These are phyloP conservation scores for Trichoderma asperellum DNA, from an alignment of 2,329 filamentous ascomycete species.

Conservation along the genomic window DNA sequence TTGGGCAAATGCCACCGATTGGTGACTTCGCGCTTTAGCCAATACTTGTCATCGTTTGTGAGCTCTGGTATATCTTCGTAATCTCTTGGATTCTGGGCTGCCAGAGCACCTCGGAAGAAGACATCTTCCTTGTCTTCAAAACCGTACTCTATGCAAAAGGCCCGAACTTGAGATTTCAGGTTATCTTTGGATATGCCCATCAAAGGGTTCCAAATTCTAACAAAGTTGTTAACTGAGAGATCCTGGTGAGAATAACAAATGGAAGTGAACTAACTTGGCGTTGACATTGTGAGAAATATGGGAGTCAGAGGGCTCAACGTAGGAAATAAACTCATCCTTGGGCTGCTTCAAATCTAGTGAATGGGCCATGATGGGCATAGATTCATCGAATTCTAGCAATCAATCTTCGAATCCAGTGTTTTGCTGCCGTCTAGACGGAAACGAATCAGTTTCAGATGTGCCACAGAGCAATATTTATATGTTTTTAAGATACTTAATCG, in stretches of 20 bases:
- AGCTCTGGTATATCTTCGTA: conserved; percentile 35
- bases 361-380: not conserved
- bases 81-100: conserved; percentile 35
- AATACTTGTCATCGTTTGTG: conserved; percentile 34
- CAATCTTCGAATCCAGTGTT: not conserved
- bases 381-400: no score
- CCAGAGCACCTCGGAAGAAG: conserved; percentile 39
- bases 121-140: conserved; percentile 36
- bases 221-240: not conserved
- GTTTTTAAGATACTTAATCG: not conserved
- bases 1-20: conserved; percentile 39
- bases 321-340: conserved; percentile 35
- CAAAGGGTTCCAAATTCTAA: conserved; percentile 38
- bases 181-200: conserved; percentile 34
- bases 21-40: conserved; percentile 35
- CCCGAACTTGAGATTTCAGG: conserved; percentile 32
- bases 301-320: conserved; percentile 29
- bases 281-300: conserved; percentile 41
- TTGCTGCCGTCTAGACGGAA: not conserved
- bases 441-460: not conserved
- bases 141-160: conserved; percentile 37
- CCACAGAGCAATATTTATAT: not conserved
- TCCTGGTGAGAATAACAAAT: no score
- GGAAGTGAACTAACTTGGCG: conserved; percentile 34
- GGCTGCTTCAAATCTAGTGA: conserved; percentile 21